Conservation (phyloP, 345 rosid genomes). For the Bruguiera parviflora region DNA sequence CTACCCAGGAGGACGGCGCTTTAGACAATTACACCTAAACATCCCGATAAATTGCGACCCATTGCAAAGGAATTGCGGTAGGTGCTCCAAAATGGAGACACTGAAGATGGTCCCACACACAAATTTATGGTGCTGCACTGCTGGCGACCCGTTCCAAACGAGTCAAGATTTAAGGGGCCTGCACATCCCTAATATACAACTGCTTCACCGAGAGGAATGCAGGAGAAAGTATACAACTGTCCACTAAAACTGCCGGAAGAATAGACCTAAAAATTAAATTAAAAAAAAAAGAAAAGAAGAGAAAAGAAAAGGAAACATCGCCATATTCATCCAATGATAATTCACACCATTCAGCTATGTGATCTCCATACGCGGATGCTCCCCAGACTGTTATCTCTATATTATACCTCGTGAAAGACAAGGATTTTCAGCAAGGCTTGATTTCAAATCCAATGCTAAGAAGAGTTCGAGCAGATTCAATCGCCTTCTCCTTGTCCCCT, state of each 20-base stretch:
- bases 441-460: conserved; percentile 88
- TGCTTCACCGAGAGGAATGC: background rate
- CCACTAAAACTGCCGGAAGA: conserved; percentile 1
- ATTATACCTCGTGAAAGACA: background rate
- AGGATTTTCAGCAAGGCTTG: conserved; percentile 61
- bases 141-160: conserved; percentile 4
- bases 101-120: conserved; percentile 2
- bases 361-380: conserved; percentile 11
- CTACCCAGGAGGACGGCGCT: background rate
- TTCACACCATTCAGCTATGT: conserved; percentile 1
- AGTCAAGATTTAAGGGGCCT: conserved; percentile 8
- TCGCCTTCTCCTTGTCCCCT: conserved; percentile 61
- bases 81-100: background rate
- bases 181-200: conserved; percentile 24
- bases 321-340: conserved; percentile 10
- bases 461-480: conserved; percentile 92
- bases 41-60: background rate
- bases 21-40: background rate
- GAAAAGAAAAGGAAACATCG: background rate
- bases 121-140: conserved; percentile 8
- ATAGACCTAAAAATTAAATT: background rate
- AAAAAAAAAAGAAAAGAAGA: background rate
- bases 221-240: conserved; percentile 8
- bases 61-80: background rate
- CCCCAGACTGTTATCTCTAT: background rate